Base-by-base conservation (phyloP, 495 filamentous ascomycete species). In the Aspergillus olivimuriae region DNA sequence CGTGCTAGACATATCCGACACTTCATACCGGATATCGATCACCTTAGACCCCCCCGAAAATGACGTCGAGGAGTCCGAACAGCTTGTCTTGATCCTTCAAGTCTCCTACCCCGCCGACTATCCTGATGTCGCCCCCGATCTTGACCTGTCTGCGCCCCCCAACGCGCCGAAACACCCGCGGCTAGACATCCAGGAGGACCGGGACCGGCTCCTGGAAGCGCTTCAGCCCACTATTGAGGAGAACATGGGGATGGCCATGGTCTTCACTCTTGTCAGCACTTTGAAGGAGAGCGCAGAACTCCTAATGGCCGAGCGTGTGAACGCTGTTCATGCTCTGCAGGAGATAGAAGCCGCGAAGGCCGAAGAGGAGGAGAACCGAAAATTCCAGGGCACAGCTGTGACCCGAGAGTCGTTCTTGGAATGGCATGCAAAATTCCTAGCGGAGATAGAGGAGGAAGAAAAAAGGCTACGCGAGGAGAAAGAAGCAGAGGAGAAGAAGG, bases 161-260 rank as follows among this genome's bases (percentile, higher is more conserved):
- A 84, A 89, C 62, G 78, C 81, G 8, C 68, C 79, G 2, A 75
- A 77, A 47, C 73, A 89, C 55, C 69, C 75, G 9, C 74, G 78
- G 47, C 66, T 87, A 46, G 70, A 77, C 47, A 57, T 86, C 41
- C 72, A 77, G 46, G 70, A 73, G 17, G 94, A 97, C 68, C 85
- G 84, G 49, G 73, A 74, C 30, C 61, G 61, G 32, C 75, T 99
- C 2, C 77, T 96, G 9, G 66, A 77, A 34, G 70, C 77, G 3
- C 72, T 97, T 12, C 58, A 80, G 32, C 71, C 77, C 2, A 82
- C 80, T 0, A 82, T 96, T 22, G 78, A 86, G 46, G 92, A 97
- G 63, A 97, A 89, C 47, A 60, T 97, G 26, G 92, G 92, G 22
- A 95, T 95, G 80, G 85, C 88, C n/a, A 99, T 99, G 92, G 74